Percentiles rank a stretch among this genome's conserved stretches.
phyloP scores from a whole-genome alignment of 371 early-diverging fungal species.

The Mortierella sp. region DNA sequence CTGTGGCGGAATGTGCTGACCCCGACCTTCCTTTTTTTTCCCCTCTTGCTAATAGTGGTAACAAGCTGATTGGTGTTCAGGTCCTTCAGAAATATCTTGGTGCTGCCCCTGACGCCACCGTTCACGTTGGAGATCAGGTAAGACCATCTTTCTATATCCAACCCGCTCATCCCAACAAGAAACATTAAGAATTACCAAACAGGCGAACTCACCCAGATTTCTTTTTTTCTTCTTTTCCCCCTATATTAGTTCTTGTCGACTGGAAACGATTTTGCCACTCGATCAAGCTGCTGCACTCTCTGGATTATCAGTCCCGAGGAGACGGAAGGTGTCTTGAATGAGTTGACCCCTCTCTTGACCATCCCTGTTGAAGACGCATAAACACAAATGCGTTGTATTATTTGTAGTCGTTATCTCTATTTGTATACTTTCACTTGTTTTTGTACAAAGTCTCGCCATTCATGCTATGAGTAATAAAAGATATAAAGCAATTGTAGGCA shows the following conservation, averaged over 20 bases:
- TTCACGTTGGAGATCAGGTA: conserved; percentile 90
- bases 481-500: not conserved
- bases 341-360: conserved; percentile 63
- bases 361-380: conserved; percentile 39
- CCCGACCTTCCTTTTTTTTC: not conserved
- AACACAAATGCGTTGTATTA: not conserved
- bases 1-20: not conserved
- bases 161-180: no score
- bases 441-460: not conserved
- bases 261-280: conserved; percentile 87
- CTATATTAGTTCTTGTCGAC: conserved; percentile 79
- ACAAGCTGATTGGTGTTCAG: conserved; percentile 80
- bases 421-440: not conserved
- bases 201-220: not conserved
- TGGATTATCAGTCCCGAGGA: conserved; percentile 89
- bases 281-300: conserved; percentile 82
- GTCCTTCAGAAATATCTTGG: conserved; percentile 76
- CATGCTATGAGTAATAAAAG: conserved; percentile 2
- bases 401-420: not conserved
- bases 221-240: not conserved
- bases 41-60: conserved; percentile 60
- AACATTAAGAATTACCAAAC: not conserved
- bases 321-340: conserved; percentile 76
- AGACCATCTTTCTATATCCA: not conserved
- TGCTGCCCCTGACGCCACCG: conserved; percentile 67